Evolutionary conservation across 768 basidiomycete genomes (phyloP), one percentile per base, ranked within the genome.

Genomic region (Phlebiopsis flavidoalba): DNA sequence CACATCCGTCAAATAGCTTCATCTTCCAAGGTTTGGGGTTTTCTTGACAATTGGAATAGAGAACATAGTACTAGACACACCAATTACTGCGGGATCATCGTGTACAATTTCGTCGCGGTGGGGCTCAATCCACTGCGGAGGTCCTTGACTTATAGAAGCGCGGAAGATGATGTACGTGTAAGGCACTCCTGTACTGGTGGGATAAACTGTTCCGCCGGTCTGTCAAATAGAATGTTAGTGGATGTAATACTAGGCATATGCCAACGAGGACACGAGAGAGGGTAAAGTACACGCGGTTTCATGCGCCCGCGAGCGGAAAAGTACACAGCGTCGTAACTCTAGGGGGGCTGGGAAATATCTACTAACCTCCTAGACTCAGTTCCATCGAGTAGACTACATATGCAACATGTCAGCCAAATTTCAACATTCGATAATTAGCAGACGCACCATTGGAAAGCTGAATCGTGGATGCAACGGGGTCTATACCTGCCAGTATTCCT

Each of bases 151-250:
- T 94, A 91, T 2, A n/a, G 89, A 89, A 7, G 91, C 91, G 56
- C 90, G 89, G 75, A 95, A 95, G 64, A 95, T 90, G 74, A 95
- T 93, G 73, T 91, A 93, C 64, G 89, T 83, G 71, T 93, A 95
- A 0, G 91, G 90, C n/a, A n/a, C 61, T 89, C 88, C 70, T 86
- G 84, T 48, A 88, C 87, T 0, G 92, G 90, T 4, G 92, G 88
- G 60, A 93, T 91, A 73, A 85, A 95, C 71, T 93, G 87, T 36
- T 81, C 73, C 45, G 85, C 83, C 10, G 89, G 87, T 64, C 89
- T 90, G 68, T 11, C 58, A 19, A 36, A 46, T 11, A 15, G 43
- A 55, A 63, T 57, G 71, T 76, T 58, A 77, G 73, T 24, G 63
- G 26, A 49, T 60, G 36, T 26, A 37, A n/a, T 43, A 8, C 50